Percentiles rank a stretch among this genome's conserved stretches.
These are phyloP conservation scores for Tieghemiomyces parasiticus DNA, from an alignment of 192 early-diverging fungal genomes.

Conservation along the genomic window DNA sequence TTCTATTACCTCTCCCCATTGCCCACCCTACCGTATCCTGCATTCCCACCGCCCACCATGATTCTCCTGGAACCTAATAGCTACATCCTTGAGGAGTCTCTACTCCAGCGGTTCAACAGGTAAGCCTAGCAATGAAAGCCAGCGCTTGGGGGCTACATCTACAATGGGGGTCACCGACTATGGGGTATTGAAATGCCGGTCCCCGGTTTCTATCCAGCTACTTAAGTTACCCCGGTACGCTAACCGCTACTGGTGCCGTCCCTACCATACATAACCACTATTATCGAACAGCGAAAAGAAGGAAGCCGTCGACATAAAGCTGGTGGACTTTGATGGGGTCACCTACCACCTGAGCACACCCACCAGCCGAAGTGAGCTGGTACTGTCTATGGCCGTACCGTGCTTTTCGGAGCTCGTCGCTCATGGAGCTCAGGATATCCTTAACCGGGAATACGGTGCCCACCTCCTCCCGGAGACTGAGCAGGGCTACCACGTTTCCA, in stretches of 20 bases:
- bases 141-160: conserved; percentile 1
- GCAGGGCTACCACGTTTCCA: conserved; percentile 63
- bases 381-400: conserved; percentile 67
- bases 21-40: too few relatives aligned
- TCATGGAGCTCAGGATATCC: conserved; percentile 74
- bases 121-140: conserved; percentile 12
- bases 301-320: conserved; percentile 54
- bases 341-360: conserved; percentile 65
- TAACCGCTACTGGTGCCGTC: too few relatives aligned
- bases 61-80: conserved; percentile 36
- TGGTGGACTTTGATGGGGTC: conserved; percentile 97
- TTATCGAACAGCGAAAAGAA: conserved; percentile 37
- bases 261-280: background rate
- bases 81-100: conserved; percentile 43
- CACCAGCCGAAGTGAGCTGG: conserved; percentile 28
- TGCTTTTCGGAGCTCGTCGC: conserved; percentile 66
- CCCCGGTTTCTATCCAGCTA: too few relatives aligned
- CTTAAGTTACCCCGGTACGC: too few relatives aligned
- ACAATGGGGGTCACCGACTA: background rate
- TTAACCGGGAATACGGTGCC: conserved; percentile 67
- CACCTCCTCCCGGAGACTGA: conserved; percentile 40
- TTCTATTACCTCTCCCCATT: too few relatives aligned
- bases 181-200: too few relatives aligned
- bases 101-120: conserved; percentile 37
- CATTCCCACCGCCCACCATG: too few relatives aligned